Evolutionary conservation across 2,329 filamentous ascomycete genomes (phyloP).

Genomic region (Aspergillus aculeatinus): DNA sequence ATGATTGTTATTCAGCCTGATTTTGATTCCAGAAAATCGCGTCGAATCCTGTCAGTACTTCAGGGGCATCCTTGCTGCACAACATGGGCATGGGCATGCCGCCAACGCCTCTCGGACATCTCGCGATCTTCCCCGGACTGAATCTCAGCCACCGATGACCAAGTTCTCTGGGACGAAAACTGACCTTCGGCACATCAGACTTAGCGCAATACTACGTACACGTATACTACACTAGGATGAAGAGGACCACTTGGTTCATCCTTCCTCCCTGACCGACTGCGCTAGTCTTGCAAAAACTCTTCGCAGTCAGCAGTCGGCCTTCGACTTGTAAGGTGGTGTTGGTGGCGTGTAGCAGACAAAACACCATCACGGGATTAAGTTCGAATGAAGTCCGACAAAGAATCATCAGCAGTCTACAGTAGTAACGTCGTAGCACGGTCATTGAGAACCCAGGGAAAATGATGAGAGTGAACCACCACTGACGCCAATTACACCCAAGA

Average conservation of each 20-base stretch:
- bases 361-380: too few species aligned
- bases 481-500: neutral
- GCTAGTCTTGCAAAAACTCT: neutral
- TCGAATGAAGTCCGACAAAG: neutral
- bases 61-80: neutral
- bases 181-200: neutral
- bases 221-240: neutral
- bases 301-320: neutral
- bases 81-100: neutral
- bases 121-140: neutral
- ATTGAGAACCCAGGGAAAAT: neutral
- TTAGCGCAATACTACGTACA: neutral
- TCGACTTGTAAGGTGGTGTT: neutral
- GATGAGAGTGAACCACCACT: neutral
- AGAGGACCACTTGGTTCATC: neutral
- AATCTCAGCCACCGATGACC: neutral
- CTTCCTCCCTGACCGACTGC: neutral
- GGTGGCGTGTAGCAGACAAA: neutral
- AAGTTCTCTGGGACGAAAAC: neutral
- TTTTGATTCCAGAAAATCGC: slow-evolving; percentile 7
- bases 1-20: neutral
- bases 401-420: neutral
- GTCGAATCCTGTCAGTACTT: slow-evolving; percentile 5
- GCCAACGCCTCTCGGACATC: neutral
- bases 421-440: slow-evolving; percentile 1